phyloP scores from a whole-genome alignment of 2,329 filamentous ascomycete genomes.

The Cyphellophora europaea region DNA sequence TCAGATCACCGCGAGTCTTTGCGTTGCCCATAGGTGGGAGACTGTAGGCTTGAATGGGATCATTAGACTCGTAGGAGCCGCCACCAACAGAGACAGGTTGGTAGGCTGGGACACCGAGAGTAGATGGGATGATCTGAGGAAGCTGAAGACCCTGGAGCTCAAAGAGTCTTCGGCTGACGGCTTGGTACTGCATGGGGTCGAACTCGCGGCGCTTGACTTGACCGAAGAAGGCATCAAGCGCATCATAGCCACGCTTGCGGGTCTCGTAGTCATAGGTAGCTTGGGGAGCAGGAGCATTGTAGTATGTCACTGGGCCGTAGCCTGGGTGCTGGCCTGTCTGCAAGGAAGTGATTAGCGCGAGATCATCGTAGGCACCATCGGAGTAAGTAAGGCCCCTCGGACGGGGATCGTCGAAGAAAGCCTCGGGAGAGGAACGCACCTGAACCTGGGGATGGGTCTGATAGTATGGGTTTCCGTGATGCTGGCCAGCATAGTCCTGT shows the following conservation, averaged over 20 bases:
- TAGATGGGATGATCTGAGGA: slow-evolving; percentile 47
- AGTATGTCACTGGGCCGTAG: slow-evolving; percentile 70
- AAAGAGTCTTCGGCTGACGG: slow-evolving; percentile 81
- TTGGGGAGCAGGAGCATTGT: slow-evolving; percentile 57
- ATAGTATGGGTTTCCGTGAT: slow-evolving; percentile 20
- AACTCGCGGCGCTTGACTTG: slow-evolving; percentile 86
- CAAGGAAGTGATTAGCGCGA: slow-evolving; percentile 33
- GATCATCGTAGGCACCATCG: background rate
- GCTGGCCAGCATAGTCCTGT: slow-evolving; percentile 19
- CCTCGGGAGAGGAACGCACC: slow-evolving; percentile 4
- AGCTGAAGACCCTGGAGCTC: slow-evolving; percentile 63
- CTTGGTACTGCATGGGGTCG: slow-evolving; percentile 78
- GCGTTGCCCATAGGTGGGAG: slow-evolving; percentile 79
- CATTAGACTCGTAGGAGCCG: slow-evolving; percentile 44
- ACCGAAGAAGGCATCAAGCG: slow-evolving; percentile 87
- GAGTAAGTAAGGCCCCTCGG: slow-evolving; percentile 2
- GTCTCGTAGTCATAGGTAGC: slow-evolving; percentile 62
- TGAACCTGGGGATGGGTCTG: slow-evolving; percentile 17
- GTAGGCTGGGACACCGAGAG: slow-evolving; percentile 39
- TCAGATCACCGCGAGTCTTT: slow-evolving; percentile 84
- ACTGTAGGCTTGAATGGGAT: slow-evolving; percentile 67
- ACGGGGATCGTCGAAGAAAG: background rate
- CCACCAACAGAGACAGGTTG: slow-evolving; percentile 38
- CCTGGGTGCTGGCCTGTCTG: slow-evolving; percentile 45
- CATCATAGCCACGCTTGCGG: slow-evolving; percentile 77